Conservation (phyloP, 768 basidiomycete species). For the Kwoniella heveanensis region DNA sequence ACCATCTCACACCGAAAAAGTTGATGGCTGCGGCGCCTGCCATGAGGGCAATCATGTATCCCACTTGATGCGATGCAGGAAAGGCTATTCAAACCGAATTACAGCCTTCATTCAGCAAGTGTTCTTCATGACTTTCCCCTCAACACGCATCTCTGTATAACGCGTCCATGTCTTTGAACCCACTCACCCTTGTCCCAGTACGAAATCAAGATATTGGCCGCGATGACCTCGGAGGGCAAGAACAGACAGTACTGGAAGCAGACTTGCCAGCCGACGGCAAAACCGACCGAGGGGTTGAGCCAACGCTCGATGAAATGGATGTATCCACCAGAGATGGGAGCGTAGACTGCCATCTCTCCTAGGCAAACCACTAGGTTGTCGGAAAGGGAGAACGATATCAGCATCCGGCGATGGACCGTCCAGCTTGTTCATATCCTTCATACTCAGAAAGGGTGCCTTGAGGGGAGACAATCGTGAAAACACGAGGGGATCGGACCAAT, state of each 20-base stretch:
- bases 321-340: conserved; percentile 76
- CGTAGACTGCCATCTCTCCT: conserved; percentile 78
- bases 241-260: conserved; percentile 58
- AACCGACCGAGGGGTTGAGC: conserved; percentile 56
- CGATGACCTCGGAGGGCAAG: conserved; percentile 41
- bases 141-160: no score
- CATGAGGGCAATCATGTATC: conserved; percentile 31
- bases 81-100: conserved; percentile 17
- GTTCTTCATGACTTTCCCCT: no score
- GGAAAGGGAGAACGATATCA: no score
- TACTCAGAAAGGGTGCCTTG: no score
- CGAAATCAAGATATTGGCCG: conserved; percentile 33
- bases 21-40: conserved; percentile 38
- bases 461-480: no score
- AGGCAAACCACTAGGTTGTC: conserved; percentile 70
- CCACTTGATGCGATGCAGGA: conserved; percentile 27
- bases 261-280: conserved; percentile 52
- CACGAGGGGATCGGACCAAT: no score
- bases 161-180: no score
- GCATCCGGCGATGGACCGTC: no score
- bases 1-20: conserved; percentile 40
- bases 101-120: no score
- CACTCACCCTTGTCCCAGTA: conserved; percentile 37
- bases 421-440: no score
- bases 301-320: conserved; percentile 58